These are phyloP conservation scores for Debaryomyces psychrophilus DNA, from an alignment of 1,139 yeast species.

Conservation along the genomic window DNA sequence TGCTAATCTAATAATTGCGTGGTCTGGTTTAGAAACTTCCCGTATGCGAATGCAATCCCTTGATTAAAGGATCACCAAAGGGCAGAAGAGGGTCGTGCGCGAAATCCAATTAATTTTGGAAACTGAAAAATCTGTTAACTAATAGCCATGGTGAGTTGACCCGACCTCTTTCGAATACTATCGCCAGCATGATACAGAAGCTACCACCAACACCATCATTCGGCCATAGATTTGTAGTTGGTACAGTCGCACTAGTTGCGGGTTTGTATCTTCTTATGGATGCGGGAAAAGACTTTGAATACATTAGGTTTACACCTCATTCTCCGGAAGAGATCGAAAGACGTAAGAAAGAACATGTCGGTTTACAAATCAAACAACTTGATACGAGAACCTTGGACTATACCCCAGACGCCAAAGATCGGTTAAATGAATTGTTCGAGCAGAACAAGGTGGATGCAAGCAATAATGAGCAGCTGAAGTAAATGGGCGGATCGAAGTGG, in stretches of 20 bases:
- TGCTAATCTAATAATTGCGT: neutral
- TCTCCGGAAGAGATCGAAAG: slow-evolving; percentile 44
- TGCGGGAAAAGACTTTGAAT: slow-evolving; percentile 45
- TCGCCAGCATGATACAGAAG: slow-evolving; percentile 10
- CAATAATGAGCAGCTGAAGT: slow-evolving; percentile 3
- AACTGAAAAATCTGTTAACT: neutral
- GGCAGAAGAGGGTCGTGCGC: neutral
- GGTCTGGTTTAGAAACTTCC: neutral
- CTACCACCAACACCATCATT: slow-evolving; percentile 40
- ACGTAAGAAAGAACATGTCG: slow-evolving; percentile 37
- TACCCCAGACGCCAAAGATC: slow-evolving; percentile 48
- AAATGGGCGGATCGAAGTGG: neutral
- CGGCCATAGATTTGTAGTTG: slow-evolving; percentile 37
- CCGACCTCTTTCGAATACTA: neutral
- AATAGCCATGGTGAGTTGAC: neutral
- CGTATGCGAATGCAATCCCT: neutral
- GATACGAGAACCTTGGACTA: slow-evolving; percentile 46
- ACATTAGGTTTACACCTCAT: slow-evolving; percentile 43
- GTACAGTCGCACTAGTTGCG: slow-evolving; percentile 38
- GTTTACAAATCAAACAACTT: slow-evolving; percentile 33
- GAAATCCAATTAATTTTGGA: neutral
- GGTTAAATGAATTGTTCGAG: slow-evolving; percentile 28
- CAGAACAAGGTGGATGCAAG: slow-evolving; percentile 14
- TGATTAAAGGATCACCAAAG: neutral
- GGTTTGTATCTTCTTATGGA: slow-evolving; percentile 39